Evolutionary conservation across 2,329 filamentous ascomycete genomes (phyloP).

Genomic region (Metarhizium humberi): DNA sequence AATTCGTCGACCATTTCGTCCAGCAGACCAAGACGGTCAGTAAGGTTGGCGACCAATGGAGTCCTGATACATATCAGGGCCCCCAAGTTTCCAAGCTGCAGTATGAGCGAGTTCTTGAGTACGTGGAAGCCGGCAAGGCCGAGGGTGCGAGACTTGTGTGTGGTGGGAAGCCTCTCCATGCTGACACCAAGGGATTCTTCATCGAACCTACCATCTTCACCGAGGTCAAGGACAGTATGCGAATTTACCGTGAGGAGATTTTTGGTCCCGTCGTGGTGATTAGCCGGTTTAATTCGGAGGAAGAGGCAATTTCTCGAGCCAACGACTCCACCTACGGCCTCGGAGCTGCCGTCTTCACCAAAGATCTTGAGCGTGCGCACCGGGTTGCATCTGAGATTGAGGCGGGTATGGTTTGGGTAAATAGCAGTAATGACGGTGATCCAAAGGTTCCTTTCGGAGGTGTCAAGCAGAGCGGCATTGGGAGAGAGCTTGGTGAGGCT

Average conservation of each 20-base stretch:
- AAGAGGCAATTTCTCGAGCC: conserved; percentile 60
- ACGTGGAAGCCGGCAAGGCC: conserved; percentile 58
- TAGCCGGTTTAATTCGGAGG: conserved; percentile 70
- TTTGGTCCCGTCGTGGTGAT: conserved; percentile 75
- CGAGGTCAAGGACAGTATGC: conserved; percentile 29
- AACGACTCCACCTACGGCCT: conserved; percentile 70
- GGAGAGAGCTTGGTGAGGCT: conserved; percentile 3
- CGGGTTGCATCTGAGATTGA: conserved; percentile 61
- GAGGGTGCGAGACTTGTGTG: conserved; percentile 30
- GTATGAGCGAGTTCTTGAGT: conserved; percentile 60
- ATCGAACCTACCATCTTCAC: conserved; percentile 36
- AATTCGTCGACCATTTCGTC: conserved; percentile 55
- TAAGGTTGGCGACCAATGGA: conserved; percentile 62
- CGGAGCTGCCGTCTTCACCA: conserved; percentile 69
- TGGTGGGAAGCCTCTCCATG: conserved; percentile 54
- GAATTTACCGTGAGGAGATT: conserved; percentile 67
- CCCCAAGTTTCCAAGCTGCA: conserved; percentile 64
- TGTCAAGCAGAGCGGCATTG: conserved; percentile 5
- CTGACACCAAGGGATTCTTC: conserved; percentile 38
- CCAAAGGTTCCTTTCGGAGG: conserved; percentile 1
- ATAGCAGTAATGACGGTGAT: conserved; percentile 10
- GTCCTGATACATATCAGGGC: conserved; percentile 60
- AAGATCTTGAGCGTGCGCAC: conserved; percentile 66
- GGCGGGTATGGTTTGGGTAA: conserved; percentile 52
- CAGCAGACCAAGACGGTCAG: conserved; percentile 47